Evolutionary conservation across 352 stramenopile genomes (phyloP).

Genomic region (Phytophthora citricola): DNA sequence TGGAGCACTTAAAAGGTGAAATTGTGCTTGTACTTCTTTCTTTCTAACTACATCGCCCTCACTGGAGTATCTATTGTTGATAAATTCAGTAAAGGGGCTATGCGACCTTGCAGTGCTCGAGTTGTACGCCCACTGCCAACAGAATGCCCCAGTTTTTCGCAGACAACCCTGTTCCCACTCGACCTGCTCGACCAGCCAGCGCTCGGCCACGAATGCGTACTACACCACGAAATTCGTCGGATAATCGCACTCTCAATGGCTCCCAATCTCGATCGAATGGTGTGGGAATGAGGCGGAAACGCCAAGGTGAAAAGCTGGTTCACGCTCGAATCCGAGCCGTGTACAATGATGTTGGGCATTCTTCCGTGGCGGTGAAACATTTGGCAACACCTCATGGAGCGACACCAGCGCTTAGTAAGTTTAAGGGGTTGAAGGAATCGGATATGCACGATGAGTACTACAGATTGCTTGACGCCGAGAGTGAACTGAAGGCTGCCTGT

Average conservation of each 20-base stretch:
- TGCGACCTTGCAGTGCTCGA: constrained; percentile 51
- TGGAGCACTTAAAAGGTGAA: constrained; percentile 57
- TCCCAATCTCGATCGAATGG: constrained; percentile 13
- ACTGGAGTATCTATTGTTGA: not conserved
- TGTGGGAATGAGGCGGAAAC: constrained; percentile 43
- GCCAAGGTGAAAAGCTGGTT: constrained; percentile 41
- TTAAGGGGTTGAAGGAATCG: constrained; percentile 56
- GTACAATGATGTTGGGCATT: constrained; percentile 52
- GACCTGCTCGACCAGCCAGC: constrained; percentile 49
- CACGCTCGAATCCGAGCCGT: constrained; percentile 55
- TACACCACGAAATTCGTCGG: constrained; percentile 12
- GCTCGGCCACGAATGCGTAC: constrained; percentile 41
- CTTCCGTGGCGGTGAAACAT: constrained; percentile 14
- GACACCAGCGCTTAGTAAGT: constrained; percentile 41
- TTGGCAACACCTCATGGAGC: constrained; percentile 13
- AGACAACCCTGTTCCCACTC: constrained; percentile 38
- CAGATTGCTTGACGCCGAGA: constrained; percentile 59
- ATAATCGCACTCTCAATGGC: constrained; percentile 1
- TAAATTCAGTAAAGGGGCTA: constrained; percentile 39
- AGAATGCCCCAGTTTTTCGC: constrained; percentile 59
- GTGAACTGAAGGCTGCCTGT: constrained; percentile 51
- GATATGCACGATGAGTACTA: constrained; percentile 73
- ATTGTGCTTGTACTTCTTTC: not conserved
- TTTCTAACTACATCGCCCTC: not conserved
- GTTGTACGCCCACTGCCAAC: constrained; percentile 43